Percentiles rank a stretch among this genome's conserved stretches.
Conservation (phyloP, 306 rosid species). For the Pterocarpus macrocarpus region DNA sequence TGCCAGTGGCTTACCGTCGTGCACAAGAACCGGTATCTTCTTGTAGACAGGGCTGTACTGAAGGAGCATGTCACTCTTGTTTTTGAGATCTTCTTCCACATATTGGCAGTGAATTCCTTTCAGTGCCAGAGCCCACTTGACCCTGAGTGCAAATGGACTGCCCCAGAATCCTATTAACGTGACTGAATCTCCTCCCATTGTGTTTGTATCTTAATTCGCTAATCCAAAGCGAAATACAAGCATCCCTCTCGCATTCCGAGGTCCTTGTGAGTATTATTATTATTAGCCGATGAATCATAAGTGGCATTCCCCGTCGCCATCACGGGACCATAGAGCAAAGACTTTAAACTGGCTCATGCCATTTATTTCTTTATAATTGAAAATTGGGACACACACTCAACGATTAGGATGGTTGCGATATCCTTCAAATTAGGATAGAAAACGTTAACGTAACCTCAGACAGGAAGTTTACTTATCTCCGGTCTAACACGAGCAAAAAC, state of each 20-base stretch:
- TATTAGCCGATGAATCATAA: too few relatives aligned
- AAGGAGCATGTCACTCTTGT: constrained; percentile 57
- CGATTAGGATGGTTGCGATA: background rate
- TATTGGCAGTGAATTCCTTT: constrained; percentile 52
- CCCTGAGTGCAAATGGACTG: constrained; percentile 52
- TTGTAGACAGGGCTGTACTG: constrained; percentile 57
- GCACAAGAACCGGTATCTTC: constrained; percentile 61
- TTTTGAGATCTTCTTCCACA: constrained; percentile 56
- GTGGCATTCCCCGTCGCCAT: too few relatives aligned
- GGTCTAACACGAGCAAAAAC: too few relatives aligned
- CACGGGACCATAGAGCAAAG: background rate
- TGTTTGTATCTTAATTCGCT: background rate
- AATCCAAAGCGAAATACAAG: background rate
- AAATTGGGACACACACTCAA: background rate
- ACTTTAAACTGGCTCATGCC: background rate
- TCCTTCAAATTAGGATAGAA: background rate
- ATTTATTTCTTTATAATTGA: too few relatives aligned
- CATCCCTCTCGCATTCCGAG: background rate
- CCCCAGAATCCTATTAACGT: constrained; percentile 58
- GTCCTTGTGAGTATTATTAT: background rate
- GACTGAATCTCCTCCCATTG: constrained; percentile 51
- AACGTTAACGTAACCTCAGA: too few relatives aligned
- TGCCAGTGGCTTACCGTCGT: constrained; percentile 50
- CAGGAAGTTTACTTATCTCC: too few relatives aligned
- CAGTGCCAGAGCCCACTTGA: constrained; percentile 57